Percentiles rank a stretch among this genome's conserved stretches.
Evolutionary conservation across 352 stramenopile genomes (phyloP).

Genomic region (Achlya hypogyna): DNA sequence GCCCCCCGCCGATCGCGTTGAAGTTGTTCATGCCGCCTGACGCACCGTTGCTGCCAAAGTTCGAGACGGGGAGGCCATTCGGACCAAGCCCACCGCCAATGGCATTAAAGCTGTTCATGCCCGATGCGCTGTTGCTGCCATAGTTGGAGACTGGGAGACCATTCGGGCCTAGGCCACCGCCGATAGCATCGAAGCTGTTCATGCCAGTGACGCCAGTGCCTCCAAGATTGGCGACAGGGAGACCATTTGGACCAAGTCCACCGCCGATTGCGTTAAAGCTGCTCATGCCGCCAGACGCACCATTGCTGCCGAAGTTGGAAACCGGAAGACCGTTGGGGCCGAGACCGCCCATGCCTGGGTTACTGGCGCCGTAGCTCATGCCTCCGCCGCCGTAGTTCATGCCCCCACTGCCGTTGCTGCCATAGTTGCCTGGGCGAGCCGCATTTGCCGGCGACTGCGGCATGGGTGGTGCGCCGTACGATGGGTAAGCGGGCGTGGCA

Average conservation of each 20-base stretch:
- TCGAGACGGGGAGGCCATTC: not conserved
- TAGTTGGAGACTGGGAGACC: not conserved
- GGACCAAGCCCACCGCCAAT: not conserved
- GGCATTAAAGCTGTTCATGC: too few species aligned
- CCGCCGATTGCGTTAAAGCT: too few species aligned
- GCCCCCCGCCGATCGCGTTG: not conserved
- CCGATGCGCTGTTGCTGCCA: not conserved
- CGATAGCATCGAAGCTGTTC: slow-evolving; percentile 18
- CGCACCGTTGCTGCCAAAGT: not conserved
- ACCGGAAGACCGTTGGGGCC: not conserved
- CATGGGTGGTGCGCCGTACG: slow-evolving; percentile 22
- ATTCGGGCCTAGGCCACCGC: not conserved
- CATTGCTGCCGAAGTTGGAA: not conserved
- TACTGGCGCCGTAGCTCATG: slow-evolving; percentile 22
- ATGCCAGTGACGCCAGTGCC: slow-evolving; percentile 19
- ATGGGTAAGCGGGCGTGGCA: slow-evolving; percentile 28
- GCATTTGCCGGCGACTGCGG: slow-evolving; percentile 21
- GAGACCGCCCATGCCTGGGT: slow-evolving; percentile 14
- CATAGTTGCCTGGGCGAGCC: not conserved
- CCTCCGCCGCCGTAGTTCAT: not conserved
- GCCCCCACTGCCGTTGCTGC: not conserved
- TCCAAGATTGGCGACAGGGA: slow-evolving; percentile 27
- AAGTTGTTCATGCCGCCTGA: too few species aligned
- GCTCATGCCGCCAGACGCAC: too few species aligned
- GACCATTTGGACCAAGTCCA: not conserved